Percentiles rank a stretch among this genome's conserved stretches.
phyloP scores from a whole-genome alignment of 177 flowering plant species.

The Viscum album region DNA sequence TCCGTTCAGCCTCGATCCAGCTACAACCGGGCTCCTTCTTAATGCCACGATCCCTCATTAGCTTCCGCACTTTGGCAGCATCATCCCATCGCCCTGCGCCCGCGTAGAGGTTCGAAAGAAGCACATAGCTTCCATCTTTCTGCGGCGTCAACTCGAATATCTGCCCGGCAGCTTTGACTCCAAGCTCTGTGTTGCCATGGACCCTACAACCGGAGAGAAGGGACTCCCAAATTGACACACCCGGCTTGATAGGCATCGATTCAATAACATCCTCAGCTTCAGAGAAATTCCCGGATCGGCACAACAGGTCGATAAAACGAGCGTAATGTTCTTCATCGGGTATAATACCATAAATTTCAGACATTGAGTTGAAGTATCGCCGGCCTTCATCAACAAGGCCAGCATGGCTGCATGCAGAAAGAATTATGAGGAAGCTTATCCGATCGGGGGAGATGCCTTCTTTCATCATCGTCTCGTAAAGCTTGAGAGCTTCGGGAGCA shows the following conservation, averaged over 20 bases:
- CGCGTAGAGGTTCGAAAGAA: conserved; percentile 41
- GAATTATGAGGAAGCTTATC: conserved; percentile 38
- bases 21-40: conserved; percentile 62
- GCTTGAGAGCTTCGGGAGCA: conserved; percentile 32
- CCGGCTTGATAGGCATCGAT: conserved; percentile 35
- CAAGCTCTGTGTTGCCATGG: conserved; percentile 40
- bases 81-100: conserved; percentile 32
- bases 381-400: conserved; percentile 41
- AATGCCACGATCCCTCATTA: conserved; percentile 50
- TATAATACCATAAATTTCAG: conserved; percentile 21
- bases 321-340: conserved; percentile 59
- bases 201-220: conserved; percentile 41
- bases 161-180: conserved; percentile 35
- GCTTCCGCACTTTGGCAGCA: conserved; percentile 35
- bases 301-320: conserved; percentile 39
- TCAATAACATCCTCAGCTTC: conserved; percentile 35
- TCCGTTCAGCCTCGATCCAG: conserved; percentile 42
- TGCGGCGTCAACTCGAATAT: conserved; percentile 38
- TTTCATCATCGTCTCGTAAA: conserved; percentile 38
- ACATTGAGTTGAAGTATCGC: conserved; percentile 34
- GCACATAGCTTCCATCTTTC: conserved; percentile 42
- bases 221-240: conserved; percentile 43
- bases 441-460: conserved; percentile 37
- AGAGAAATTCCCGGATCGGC: conserved; percentile 41
- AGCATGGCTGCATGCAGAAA: conserved; percentile 48